Evolutionary conservation across 441 rosid species (phyloP).

Genomic region (Pelargonium citronellum): DNA sequence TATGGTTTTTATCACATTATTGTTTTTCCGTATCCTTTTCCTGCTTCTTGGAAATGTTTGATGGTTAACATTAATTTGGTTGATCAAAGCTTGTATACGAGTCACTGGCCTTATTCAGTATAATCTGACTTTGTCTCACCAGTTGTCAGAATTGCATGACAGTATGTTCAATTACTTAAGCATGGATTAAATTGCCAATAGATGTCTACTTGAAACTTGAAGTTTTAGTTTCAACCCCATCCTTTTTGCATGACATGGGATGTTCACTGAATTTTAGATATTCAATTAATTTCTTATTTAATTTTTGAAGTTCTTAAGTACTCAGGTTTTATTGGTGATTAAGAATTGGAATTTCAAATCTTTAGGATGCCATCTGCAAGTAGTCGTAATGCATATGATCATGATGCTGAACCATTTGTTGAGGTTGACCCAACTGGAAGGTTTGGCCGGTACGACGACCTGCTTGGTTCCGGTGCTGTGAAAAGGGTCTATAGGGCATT

Average conservation of each 20-base stretch:
- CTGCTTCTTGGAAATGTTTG: neutral
- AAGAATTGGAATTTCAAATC: slow-evolving; percentile 9
- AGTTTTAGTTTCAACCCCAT: neutral
- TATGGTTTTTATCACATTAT: too few species aligned
- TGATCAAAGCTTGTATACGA: neutral
- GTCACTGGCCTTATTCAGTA: too few species aligned
- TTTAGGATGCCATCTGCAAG: slow-evolving; percentile 54
- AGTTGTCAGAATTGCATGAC: neutral
- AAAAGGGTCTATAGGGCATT: slow-evolving; percentile 68
- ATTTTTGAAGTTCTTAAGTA: neutral
- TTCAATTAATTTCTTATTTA: neutral
- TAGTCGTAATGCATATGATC: slow-evolving; percentile 27
- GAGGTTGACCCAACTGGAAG: slow-evolving; percentile 60
- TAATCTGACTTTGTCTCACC: neutral
- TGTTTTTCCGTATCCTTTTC: too few species aligned
- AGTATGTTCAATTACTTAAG: neutral
- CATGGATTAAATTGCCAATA: neutral
- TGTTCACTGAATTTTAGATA: neutral
- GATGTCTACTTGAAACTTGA: neutral
- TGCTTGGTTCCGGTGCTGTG: slow-evolving; percentile 59
- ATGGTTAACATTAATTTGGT: neutral
- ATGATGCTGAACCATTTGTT: slow-evolving; percentile 46
- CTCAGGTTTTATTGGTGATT: neutral
- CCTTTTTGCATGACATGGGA: neutral
- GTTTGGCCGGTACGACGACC: slow-evolving; percentile 48